phyloP scores from a whole-genome alignment of 495 filamentous ascomycete genomes.

The Oidiodendron maius region DNA sequence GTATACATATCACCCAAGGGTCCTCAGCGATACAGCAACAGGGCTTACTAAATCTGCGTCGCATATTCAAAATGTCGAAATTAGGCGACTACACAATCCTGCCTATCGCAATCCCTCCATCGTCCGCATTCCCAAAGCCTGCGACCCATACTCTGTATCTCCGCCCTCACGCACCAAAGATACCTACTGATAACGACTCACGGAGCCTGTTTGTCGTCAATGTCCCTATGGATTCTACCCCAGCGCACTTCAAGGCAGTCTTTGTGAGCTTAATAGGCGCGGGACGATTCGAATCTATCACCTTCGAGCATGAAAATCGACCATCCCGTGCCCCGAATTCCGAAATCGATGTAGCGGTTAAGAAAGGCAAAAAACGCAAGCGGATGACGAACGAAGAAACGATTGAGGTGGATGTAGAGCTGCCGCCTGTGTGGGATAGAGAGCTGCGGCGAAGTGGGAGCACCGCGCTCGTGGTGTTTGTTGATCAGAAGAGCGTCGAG shows the following conservation, averaged over 20 bases:
- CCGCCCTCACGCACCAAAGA: constrained; percentile 70
- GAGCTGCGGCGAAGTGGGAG: constrained; percentile 63
- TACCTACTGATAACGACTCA: constrained; percentile 63
- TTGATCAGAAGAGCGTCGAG: constrained; percentile 70
- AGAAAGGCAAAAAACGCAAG: constrained; percentile 62
- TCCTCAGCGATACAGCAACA: too few species aligned
- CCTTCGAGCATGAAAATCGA: constrained; percentile 56
- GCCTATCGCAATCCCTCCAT: constrained; percentile 53
- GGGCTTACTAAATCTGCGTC: background rate
- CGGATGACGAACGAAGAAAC: constrained; percentile 41
- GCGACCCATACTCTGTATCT: constrained; percentile 82
- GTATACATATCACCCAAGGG: too few species aligned
- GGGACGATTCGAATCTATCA: constrained; percentile 67
- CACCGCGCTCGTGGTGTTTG: constrained; percentile 74
- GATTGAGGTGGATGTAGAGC: constrained; percentile 41
- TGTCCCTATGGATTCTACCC: constrained; percentile 77
- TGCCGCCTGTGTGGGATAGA: constrained; percentile 74
- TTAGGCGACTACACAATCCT: constrained; percentile 44
- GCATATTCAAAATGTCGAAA: constrained; percentile 9
- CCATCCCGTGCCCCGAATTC: constrained; percentile 10
- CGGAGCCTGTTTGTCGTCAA: constrained; percentile 86
- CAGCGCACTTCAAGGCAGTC: constrained; percentile 65
- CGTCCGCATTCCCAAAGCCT: constrained; percentile 50
- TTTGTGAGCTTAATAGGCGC: constrained; percentile 65
- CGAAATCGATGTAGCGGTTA: constrained; percentile 34